A percentile compares a stretch with the other conserved stretches of the same genome.
phyloP scores from a whole-genome alignment of 169 alveolate genomes.

The Perkinsus marinus region DNA sequence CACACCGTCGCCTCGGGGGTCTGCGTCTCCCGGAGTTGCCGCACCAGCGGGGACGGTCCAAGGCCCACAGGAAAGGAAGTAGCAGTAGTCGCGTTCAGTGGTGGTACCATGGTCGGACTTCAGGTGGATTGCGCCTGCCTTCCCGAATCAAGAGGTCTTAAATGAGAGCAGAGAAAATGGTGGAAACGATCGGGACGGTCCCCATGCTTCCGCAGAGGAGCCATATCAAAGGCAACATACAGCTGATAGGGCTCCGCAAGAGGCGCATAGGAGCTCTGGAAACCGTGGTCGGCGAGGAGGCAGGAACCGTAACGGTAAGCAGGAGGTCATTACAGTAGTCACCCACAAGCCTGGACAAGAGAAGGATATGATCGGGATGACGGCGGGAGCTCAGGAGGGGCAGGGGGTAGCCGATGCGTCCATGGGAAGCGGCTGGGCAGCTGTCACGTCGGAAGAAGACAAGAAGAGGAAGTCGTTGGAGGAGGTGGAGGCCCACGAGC shows the following conservation, averaged over 20 bases:
- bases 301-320: neutral
- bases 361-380: neutral
- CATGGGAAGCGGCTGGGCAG: neutral
- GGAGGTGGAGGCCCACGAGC: neutral
- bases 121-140: neutral
- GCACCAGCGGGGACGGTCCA: neutral
- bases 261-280: neutral
- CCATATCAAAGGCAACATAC: neutral
- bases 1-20: neutral
- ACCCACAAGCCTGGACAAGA: neutral
- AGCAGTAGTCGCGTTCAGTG: neutral
- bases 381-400: neutral
- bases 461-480: neutral
- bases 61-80: neutral
- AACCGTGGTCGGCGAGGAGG: neutral
- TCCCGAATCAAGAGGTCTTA: neutral
- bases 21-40: neutral
- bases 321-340: neutral
- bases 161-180: too few species aligned
- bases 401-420: neutral
- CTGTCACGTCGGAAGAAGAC: neutral
- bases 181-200: too few species aligned
- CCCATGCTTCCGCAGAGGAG: neutral
- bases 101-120: neutral
- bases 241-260: too few species aligned